These are phyloP conservation scores for Talaromyces islandicus DNA, from an alignment of 2,329 filamentous ascomycete genomes.

Conservation along the genomic window DNA sequence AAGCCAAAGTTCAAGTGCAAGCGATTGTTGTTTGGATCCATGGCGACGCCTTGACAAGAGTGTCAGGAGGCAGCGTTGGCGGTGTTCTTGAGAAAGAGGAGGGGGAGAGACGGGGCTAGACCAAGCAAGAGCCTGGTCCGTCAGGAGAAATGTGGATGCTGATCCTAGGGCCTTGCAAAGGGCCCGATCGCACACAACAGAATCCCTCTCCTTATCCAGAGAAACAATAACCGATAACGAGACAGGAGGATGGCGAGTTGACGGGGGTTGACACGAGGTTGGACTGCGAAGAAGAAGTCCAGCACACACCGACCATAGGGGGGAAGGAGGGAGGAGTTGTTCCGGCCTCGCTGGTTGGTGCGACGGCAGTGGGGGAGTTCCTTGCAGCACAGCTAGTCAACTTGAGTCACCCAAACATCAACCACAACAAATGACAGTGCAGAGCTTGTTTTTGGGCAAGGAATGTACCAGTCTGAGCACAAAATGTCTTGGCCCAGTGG, in stretches of 20 bases:
- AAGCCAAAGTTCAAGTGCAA: slow-evolving; percentile 45
- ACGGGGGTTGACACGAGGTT: background rate
- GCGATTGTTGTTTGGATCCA: slow-evolving; percentile 60
- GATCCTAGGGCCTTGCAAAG: background rate
- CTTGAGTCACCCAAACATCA: background rate
- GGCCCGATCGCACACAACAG: background rate
- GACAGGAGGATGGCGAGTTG: background rate
- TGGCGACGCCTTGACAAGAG: slow-evolving; percentile 24
- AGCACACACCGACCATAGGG: slow-evolving; percentile 6
- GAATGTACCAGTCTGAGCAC: background rate
- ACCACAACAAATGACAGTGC: background rate
- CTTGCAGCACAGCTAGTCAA: background rate
- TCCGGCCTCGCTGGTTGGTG: slow-evolving; percentile 1
- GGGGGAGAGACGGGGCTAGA: background rate
- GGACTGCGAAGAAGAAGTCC: background rate
- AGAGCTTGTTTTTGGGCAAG: background rate
- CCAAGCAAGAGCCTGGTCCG: background rate
- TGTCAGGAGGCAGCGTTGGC: background rate
- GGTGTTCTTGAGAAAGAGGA: background rate
- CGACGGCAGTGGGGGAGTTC: slow-evolving; percentile 1
- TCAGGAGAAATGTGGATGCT: background rate
- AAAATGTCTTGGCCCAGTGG: background rate
- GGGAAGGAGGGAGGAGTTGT: slow-evolving; percentile 2
- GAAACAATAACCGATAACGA: background rate
- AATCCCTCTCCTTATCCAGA: background rate